phyloP scores from a whole-genome alignment of 208 protist genomes.

The Naegleria lovaniensis region DNA sequence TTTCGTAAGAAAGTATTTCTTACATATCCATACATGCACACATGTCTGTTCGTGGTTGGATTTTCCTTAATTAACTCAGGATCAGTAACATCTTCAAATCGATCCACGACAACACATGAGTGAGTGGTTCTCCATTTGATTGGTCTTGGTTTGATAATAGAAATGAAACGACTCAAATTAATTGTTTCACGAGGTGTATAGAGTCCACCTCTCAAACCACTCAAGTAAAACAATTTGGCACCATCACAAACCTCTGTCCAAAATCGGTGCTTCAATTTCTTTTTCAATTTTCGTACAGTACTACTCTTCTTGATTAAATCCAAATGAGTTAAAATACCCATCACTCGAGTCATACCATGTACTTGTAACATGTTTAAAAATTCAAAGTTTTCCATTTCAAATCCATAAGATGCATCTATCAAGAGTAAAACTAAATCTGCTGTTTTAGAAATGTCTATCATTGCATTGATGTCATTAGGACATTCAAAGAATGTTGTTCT shows the following conservation, averaged over 20 bases:
- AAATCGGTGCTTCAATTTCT: conserved; percentile 90
- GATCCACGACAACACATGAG: conserved; percentile 89
- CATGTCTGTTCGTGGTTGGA: conserved; percentile 61
- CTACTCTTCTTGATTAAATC: conserved; percentile 93
- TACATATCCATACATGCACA: conserved; percentile 96
- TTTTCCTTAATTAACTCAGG: conserved; percentile 65
- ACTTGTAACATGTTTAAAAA: conserved; percentile 94
- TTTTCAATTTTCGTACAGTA: conserved; percentile 91
- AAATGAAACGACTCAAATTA: conserved; percentile 92
- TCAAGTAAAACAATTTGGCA: conserved; percentile 95
- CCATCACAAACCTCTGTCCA: conserved; percentile 79
- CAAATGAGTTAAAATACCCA: conserved; percentile 97
- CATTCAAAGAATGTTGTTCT: conserved; percentile 97
- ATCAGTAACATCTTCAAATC: conserved; percentile 96
- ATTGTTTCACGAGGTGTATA: conserved; percentile 80
- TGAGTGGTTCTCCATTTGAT: conserved; percentile 93
- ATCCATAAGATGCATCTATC: conserved; percentile 94
- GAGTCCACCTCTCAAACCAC: conserved; percentile 56
- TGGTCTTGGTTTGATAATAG: conserved; percentile 91
- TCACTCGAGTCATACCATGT: conserved; percentile 97
- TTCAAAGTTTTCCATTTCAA: conserved; percentile 99
- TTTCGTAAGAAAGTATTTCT: conserved; percentile 87
- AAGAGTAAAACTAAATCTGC: conserved; percentile 95
- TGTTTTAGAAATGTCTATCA: conserved; percentile 96
- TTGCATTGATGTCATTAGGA: conserved; percentile 92